Evolutionary conservation across 106 monocot genomes (phyloP), one percentile per base, ranked within the genome.

Genomic region (Dendrobium nobile): DNA sequence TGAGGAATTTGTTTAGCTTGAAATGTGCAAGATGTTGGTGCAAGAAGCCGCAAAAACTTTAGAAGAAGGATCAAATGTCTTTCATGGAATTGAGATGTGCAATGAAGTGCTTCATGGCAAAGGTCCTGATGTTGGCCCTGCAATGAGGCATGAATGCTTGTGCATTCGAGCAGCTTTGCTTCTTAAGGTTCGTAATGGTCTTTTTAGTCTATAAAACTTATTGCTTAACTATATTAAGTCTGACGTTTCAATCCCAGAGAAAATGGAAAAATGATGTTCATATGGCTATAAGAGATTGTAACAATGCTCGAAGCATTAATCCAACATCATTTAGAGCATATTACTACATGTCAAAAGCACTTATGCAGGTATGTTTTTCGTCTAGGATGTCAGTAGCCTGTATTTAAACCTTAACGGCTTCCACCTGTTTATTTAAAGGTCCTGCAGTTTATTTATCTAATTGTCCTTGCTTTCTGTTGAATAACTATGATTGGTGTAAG

Each of bases 201-300:
- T 78, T n/a, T 45, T 75, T 78, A 84, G 48, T 70, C 13, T 40
- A 7, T 31, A 18, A 44, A 43, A 61, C 27, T 43, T 28, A 13
- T 41, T 44, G 54, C 27, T 43, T 48, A 44, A 67, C 70, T 65
- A 43, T 48, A 37, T 15, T 33, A 47, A 47, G 47, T 75, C 17
- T 86, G 51, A 51, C 2, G 75, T 85, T 17, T 82, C 41, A 16
- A 73, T 85, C 82, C 70, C 92, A 99, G 98, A 99, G 98, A 75
- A 95, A 91, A 56, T 99, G 98, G 98, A 99, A 94, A 91, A 93
- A 93, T 85, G 98, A 99, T 86, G 95, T 81, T 56, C 84, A 91
- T 70, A 95, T 99, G 98, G 95, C 95, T 78, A 88, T 93, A 70
- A 88, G 93, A 67, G 98, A 99, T 81, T 99, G 98, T 85, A 84